These are phyloP conservation scores for Chytriomyces sp. DNA, from an alignment of 192 early-diverging fungal species.

Conservation along the genomic window DNA sequence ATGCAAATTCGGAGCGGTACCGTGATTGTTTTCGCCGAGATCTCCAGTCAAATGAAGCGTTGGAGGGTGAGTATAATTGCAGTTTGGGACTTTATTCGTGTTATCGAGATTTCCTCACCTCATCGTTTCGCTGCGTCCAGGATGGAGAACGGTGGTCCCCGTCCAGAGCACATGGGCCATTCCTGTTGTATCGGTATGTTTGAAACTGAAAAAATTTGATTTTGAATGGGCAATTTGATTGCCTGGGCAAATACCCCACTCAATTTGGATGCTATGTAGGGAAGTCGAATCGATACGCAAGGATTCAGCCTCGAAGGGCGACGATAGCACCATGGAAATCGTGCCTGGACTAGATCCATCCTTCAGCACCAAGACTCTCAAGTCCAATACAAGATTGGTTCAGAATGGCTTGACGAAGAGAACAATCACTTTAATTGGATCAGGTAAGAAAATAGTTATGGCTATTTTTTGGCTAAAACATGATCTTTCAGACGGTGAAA, in stretches of 20 bases:
- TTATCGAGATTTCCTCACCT: neutral
- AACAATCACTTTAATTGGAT: neutral
- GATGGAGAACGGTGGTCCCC: constrained; percentile 9
- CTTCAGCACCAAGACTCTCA: neutral
- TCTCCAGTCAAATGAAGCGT: neutral
- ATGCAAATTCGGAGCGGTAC: constrained; percentile 20
- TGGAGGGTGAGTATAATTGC: constrained; percentile 1
- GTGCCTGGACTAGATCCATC: neutral
- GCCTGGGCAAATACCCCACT: neutral
- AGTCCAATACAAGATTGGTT: neutral
- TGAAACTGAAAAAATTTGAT: neutral
- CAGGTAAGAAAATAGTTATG: no score
- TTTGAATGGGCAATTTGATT: no score
- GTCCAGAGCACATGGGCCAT: neutral
- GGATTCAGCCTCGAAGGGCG: neutral
- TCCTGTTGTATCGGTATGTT: constrained; percentile 15
- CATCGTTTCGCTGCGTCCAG: neutral
- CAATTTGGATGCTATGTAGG: neutral
- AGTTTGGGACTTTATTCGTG: neutral
- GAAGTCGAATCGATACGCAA: neutral
- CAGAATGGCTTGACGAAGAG: neutral
- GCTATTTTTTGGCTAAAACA: no score
- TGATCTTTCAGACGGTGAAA: neutral
- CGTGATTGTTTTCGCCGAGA: constrained; percentile 14
- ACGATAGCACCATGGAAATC: neutral